Conservation (phyloP, 1,284 basidiomycete species). For the Meira nashicola region DNA sequence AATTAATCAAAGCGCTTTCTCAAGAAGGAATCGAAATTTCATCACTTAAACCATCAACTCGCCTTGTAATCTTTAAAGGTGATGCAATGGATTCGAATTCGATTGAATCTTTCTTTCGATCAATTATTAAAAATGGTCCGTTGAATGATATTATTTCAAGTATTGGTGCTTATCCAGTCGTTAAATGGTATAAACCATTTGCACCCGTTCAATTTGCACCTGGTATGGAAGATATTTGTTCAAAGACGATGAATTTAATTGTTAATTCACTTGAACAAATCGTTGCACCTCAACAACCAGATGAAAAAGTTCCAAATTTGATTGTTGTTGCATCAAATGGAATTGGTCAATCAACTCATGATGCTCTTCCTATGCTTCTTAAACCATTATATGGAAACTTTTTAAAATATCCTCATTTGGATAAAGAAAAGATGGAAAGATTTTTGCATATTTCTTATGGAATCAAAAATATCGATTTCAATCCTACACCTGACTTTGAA, state of each 20-base stretch:
- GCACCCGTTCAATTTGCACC: neutral
- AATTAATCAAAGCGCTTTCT: too few relatives aligned
- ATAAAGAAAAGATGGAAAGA: neutral
- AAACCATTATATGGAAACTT: neutral
- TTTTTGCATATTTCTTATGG: neutral
- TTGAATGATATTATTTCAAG: neutral
- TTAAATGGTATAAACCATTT: neutral
- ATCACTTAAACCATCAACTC: too few relatives aligned
- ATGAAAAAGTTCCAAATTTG: neutral
- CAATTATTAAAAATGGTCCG: neutral
- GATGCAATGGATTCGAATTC: neutral
- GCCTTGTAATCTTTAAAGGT: neutral
- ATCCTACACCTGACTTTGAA: neutral
- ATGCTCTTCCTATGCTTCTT: neutral
- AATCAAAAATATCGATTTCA: neutral
- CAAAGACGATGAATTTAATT: neutral
- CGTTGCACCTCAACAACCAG: neutral
- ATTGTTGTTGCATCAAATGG: neutral
- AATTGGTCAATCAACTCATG: neutral
- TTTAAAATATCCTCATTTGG: neutral
- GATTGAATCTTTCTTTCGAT: neutral
- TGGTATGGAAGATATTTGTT: conserved; percentile 1
- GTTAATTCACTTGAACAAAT: neutral
- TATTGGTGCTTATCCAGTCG: neutral
- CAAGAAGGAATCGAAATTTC: too few relatives aligned